Evolutionary conservation across 2,329 filamentous ascomycete species (phyloP), one percentile per base, ranked within the genome.

Genomic region (Penicillium sumatraense): DNA sequence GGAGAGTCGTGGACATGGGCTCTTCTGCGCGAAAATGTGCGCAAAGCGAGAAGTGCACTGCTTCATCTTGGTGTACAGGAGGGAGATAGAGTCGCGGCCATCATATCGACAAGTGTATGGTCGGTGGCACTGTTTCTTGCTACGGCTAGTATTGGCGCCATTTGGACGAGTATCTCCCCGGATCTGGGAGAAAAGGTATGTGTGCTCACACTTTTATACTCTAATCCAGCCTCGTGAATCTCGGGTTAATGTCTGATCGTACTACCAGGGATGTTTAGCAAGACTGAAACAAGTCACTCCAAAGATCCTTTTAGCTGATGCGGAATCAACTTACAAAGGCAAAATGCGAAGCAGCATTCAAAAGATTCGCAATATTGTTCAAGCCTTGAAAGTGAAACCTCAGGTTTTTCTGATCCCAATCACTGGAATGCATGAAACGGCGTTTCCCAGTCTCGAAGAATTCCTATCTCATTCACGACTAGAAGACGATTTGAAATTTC

Each of bases 101-200:
- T 78, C 5, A 75, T 79, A 31, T 74, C 74, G 7, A 79, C 75
- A 11, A 77, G 75, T 26, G 69, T 76, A 7, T 75, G 74, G 68
- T 73, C 73, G 0, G 70, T 78, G 56, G 71, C 76, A 0, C 59
- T 79, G 6, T 76, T 77, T 48, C 68, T 79, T 41, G 76, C 75
- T 9, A 67, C 66, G 20, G 74, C 75, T 3, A 72, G 71, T 14
- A 72, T 79, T 21, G 77, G 76, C 5, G 76, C 75, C 4, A 74
- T 79, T 41, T 80, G 75, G 64, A 77, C 75, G 1, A 76, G 69
- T 10, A 77, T 79, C 57, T 68, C 71, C n/a, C 76, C 76, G 1
- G 77, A 79, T 61, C 68, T 79, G 47, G 77, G 77, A 2, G 62
- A 68, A 24, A 64, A 71, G 46, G 74, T 65, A 64, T 51, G 49